Percentiles rank a stretch among this genome's conserved stretches.
These are phyloP conservation scores for Ajuga reptans DNA, from an alignment of 305 asterid species.

Conservation along the genomic window DNA sequence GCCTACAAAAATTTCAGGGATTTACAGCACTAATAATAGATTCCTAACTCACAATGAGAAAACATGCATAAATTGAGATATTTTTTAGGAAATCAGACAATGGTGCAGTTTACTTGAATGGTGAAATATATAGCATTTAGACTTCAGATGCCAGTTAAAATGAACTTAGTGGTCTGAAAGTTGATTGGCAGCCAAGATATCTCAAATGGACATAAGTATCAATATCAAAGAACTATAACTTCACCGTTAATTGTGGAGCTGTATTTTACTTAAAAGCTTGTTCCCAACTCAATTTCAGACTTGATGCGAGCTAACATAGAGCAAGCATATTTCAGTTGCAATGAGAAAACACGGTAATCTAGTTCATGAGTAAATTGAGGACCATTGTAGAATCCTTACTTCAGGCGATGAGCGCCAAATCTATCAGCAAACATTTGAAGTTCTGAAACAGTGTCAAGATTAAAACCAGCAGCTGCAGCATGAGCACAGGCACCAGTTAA, in stretches of 20 bases:
- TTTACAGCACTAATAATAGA: not conserved
- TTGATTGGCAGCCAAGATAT: not conserved
- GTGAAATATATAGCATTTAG: not conserved
- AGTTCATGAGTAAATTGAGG: not conserved
- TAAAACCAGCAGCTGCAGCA: conserved; percentile 82
- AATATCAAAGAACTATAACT: not conserved
- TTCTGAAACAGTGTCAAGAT: conserved; percentile 52
- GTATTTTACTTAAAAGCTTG: not conserved
- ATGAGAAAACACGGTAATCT: not conserved
- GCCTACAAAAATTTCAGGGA: not conserved
- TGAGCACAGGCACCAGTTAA: conserved; percentile 57
- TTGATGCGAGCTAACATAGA: not conserved
- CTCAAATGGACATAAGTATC: not conserved
- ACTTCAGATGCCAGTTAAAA: not conserved
- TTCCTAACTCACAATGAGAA: not conserved
- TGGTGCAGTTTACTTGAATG: not conserved
- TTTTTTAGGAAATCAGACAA: not conserved
- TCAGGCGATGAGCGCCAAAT: conserved; percentile 66
- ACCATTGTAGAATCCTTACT: conserved; percentile 38
- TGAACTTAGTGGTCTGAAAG: not conserved
- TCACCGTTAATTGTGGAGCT: not conserved
- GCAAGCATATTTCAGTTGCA: not conserved
- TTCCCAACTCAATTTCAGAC: not conserved
- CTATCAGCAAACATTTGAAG: conserved; percentile 77
- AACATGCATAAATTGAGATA: not conserved